These are phyloP conservation scores for Chromera velia DNA, from an alignment of 73 alveolate species.

Conservation along the genomic window DNA sequence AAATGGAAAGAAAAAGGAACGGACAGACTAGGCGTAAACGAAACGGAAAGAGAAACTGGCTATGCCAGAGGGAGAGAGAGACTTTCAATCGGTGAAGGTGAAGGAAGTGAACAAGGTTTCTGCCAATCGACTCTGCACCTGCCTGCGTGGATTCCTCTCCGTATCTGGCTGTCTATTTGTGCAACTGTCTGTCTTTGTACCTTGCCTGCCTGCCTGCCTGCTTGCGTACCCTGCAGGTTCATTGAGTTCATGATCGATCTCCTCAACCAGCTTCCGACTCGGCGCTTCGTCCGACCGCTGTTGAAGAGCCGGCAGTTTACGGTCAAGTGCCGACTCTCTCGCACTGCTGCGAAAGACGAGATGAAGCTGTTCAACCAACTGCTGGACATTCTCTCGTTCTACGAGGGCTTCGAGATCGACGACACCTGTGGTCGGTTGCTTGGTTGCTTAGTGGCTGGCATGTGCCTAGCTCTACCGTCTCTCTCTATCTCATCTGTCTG, in stretches of 20 bases:
- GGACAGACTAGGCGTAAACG: too few species aligned
- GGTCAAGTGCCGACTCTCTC: slow-evolving; percentile 36
- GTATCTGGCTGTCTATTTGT: background rate
- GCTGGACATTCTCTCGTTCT: slow-evolving; percentile 41
- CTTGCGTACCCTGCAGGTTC: too few species aligned
- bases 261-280: slow-evolving; percentile 38
- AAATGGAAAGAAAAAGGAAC: too few species aligned
- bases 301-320: slow-evolving; percentile 23
- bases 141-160: background rate
- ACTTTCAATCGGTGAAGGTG: background rate
- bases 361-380: slow-evolving; percentile 25
- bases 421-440: slow-evolving; percentile 18
- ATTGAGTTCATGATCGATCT: slow-evolving; percentile 34
- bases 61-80: background rate
- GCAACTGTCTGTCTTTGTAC: background rate
- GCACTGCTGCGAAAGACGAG: slow-evolving; percentile 14
- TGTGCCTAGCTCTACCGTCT: too few species aligned
- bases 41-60: too few species aligned
- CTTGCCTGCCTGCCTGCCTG: too few species aligned
- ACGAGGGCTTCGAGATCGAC: slow-evolving; percentile 42
- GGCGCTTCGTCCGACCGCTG: slow-evolving; percentile 37
- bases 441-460: background rate
- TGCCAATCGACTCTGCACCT: background rate
- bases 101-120: background rate
- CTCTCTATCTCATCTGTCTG: too few species aligned